Evolutionary conservation across 768 basidiomycete genomes (phyloP).

Genomic region (Lepiota subincarnata): DNA sequence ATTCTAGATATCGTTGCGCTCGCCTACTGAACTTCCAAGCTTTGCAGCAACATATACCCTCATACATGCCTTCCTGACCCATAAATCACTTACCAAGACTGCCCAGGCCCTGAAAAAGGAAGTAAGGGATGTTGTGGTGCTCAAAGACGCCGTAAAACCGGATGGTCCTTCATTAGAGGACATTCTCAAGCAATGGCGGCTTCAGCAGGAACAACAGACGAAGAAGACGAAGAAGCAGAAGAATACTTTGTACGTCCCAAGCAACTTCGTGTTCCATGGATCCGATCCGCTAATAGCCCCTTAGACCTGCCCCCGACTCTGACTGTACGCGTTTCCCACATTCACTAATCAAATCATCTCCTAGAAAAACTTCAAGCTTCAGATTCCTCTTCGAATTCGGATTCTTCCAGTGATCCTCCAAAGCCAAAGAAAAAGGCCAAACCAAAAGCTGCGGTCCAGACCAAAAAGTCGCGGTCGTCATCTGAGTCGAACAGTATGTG

Average conservation of each 20-base stretch:
- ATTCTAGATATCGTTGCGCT: not conserved
- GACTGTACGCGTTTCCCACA: not conserved
- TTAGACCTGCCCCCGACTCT: not conserved
- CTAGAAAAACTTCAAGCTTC: constrained; percentile 14
- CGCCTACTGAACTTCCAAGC: constrained; percentile 8
- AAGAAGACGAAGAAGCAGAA: constrained; percentile 18
- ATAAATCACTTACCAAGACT: constrained; percentile 63
- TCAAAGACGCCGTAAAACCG: constrained; percentile 49
- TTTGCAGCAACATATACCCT: constrained; percentile 67
- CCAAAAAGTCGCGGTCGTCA: constrained; percentile 5
- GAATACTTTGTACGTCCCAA: constrained; percentile 18
- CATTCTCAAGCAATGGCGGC: constrained; percentile 66
- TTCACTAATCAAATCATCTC: not conserved
- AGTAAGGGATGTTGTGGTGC: constrained; percentile 54
- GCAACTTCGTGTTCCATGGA: constrained; percentile 3
- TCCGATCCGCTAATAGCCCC: constrained; percentile 9
- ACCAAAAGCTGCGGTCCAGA: not conserved
- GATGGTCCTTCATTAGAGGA: constrained; percentile 57
- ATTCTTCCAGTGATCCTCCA: not conserved
- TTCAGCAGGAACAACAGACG: constrained; percentile 20
- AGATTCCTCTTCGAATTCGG: constrained; percentile 23
- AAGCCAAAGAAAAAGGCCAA: not conserved
- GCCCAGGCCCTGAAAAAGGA: constrained; percentile 75
- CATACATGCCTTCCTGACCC: constrained; percentile 68
- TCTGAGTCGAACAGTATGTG: constrained; percentile 3